Percentiles rank a stretch among this genome's conserved stretches.
These are phyloP conservation scores for Pseudogymnoascus sp. DNA, from an alignment of 2,329 filamentous ascomycete species.

Conservation along the genomic window DNA sequence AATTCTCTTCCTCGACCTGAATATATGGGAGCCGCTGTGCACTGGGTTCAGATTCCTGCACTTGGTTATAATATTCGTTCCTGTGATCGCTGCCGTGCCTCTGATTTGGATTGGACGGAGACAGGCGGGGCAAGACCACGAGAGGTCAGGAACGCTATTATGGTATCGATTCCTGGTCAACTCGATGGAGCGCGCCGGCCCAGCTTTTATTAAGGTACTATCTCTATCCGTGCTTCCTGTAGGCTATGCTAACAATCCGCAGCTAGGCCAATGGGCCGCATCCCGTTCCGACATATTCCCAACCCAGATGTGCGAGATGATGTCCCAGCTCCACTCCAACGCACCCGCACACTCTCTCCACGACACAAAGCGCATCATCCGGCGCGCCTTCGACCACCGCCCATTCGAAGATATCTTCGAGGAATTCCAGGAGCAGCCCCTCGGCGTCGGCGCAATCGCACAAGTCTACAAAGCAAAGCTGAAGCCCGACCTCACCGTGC, in stretches of 20 bases:
- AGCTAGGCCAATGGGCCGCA: constrained; percentile 97
- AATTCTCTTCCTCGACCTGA: constrained; percentile 60
- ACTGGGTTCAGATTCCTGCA: constrained; percentile 86
- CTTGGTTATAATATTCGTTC: constrained; percentile 80
- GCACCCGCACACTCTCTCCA: constrained; percentile 84
- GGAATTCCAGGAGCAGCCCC: constrained; percentile 80
- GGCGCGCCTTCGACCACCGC: constrained; percentile 71
- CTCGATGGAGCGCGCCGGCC: constrained; percentile 86
- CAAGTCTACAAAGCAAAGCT: constrained; percentile 96
- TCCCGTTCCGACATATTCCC: constrained; percentile 96
- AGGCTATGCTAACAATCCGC: constrained; percentile 18
- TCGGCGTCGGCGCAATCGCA: constrained; percentile 92
- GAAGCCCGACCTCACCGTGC: constrained; percentile 65
- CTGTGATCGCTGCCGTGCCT: constrained; percentile 74
- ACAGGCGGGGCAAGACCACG: constrained; percentile 57
- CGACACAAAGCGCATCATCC: constrained; percentile 70
- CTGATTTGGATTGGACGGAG: constrained; percentile 69
- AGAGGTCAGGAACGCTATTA: constrained; percentile 77
- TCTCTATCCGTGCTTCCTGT: neutral
- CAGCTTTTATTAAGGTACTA: constrained; percentile 88
- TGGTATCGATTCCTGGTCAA: constrained; percentile 88
- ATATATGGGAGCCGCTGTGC: constrained; percentile 76
- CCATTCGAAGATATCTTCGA: constrained; percentile 88
- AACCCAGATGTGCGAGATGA: constrained; percentile 78
- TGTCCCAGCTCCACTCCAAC: constrained; percentile 92